These are phyloP conservation scores for Melanopsichium pennsylvanicum DNA, from an alignment of 1,284 basidiomycete genomes.

Conservation along the genomic window DNA sequence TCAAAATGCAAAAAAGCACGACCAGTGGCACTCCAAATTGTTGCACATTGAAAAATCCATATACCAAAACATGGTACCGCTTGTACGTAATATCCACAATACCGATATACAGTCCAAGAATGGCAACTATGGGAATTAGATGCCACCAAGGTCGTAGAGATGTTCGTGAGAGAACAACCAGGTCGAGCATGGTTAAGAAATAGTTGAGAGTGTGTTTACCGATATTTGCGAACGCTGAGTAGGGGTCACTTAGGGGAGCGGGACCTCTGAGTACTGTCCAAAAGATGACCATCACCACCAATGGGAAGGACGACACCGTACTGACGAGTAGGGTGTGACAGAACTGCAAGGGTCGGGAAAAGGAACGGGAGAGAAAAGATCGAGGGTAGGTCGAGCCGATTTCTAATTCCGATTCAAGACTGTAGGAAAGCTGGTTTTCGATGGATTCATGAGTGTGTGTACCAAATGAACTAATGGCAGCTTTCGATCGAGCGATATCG, in stretches of 20 bases:
- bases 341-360: slow-evolving; percentile 30
- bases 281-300: slow-evolving; percentile 75
- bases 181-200: slow-evolving; percentile 72
- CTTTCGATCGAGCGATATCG: slow-evolving; percentile 24
- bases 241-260: slow-evolving; percentile 70
- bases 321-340: slow-evolving; percentile 29
- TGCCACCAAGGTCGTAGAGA: slow-evolving; percentile 71
- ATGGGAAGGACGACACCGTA: slow-evolving; percentile 68
- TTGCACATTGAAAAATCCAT: slow-evolving; percentile 48
- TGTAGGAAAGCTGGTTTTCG: slow-evolving; percentile 17
- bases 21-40: slow-evolving; percentile 38
- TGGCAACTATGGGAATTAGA: slow-evolving; percentile 69
- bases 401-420: slow-evolving; percentile 10
- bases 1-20: slow-evolving; percentile 25
- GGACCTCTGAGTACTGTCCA: slow-evolving; percentile 71
- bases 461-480: slow-evolving; percentile 17
- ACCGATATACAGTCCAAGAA: slow-evolving; percentile 73
- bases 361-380: slow-evolving; percentile 21
- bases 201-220: slow-evolving; percentile 74
- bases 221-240: slow-evolving; percentile 73
- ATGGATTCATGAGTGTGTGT: slow-evolving; percentile 17
- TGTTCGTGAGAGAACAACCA: slow-evolving; percentile 70
- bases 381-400: slow-evolving; percentile 20
- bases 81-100: slow-evolving; percentile 64
- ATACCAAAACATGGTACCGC: slow-evolving; percentile 30